Conservation (phyloP, 2,329 filamentous ascomycete species). For the Aspergillus hiratsukae region DNA sequence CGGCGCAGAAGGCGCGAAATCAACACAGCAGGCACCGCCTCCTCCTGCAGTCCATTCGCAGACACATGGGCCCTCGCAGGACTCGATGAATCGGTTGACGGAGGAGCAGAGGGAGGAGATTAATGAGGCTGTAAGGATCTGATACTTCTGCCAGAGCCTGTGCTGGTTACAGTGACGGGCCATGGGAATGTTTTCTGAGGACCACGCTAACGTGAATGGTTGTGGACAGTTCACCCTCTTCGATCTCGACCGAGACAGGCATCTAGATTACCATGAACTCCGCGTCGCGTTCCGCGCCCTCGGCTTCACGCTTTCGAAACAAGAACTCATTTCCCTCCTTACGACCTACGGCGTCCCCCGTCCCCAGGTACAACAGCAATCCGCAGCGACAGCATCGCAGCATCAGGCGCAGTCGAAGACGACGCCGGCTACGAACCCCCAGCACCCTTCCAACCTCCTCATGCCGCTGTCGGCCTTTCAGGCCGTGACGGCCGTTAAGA, state of each 20-base stretch:
- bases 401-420: conserved; percentile 37
- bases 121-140: conserved; percentile 71
- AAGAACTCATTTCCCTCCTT: conserved; percentile 75
- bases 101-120: conserved; percentile 93
- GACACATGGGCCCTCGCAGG: conserved; percentile 43
- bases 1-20: conserved; percentile 23
- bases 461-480: conserved; percentile 71
- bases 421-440: conserved; percentile 43
- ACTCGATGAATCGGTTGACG: conserved; percentile 57
- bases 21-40: conserved; percentile 26
- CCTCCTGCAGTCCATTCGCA: conserved; percentile 37
- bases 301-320: conserved; percentile 85
- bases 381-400: conserved; percentile 18
- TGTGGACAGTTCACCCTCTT: conserved; percentile 76
- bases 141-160: too few species aligned
- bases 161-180: too few species aligned
- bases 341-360: conserved; percentile 73
- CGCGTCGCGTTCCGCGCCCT: conserved; percentile 94
- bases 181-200: background rate
- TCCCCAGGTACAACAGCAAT: conserved; percentile 47
- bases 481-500: conserved; percentile 71
- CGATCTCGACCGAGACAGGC: conserved; percentile 90
- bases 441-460: conserved; percentile 62
- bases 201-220: background rate
- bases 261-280: conserved; percentile 97